phyloP scores from a whole-genome alignment of 108 stramenopile species.

The Chaetoceros muelleri region DNA sequence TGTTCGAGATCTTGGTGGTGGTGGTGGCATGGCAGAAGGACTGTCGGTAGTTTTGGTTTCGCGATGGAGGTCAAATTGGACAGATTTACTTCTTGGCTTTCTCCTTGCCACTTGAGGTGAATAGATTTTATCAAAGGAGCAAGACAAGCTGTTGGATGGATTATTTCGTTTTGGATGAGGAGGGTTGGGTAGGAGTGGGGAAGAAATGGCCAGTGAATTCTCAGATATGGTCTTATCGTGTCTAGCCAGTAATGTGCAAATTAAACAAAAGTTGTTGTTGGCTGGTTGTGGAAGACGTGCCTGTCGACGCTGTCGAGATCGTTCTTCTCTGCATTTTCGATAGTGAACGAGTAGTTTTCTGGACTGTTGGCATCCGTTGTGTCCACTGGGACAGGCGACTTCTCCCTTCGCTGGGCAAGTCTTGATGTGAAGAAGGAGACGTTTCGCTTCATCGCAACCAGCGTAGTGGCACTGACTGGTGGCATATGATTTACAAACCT shows the following conservation, averaged over 20 bases:
- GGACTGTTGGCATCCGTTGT: slow-evolving; percentile 68
- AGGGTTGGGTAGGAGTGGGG: background rate
- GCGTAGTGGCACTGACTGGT: slow-evolving; percentile 44
- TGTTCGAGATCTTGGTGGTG: background rate
- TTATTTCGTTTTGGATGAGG: slow-evolving; percentile 1
- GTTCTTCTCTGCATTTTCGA: slow-evolving; percentile 54
- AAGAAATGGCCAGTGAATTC: background rate
- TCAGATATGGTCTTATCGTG: slow-evolving; percentile 12
- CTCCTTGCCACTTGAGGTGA: background rate
- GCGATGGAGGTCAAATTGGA: background rate
- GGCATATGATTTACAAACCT: slow-evolving; percentile 47
- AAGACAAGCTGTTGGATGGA: background rate
- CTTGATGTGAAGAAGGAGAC: slow-evolving; percentile 58
- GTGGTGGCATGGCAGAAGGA: background rate
- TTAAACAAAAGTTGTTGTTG: slow-evolving; percentile 38
- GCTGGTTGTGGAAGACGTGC: background rate
- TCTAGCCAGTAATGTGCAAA: slow-evolving; percentile 47
- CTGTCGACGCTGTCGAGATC: slow-evolving; percentile 32
- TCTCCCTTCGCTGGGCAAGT: slow-evolving; percentile 27
- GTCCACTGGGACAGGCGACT: slow-evolving; percentile 38
- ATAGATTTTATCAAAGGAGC: background rate
- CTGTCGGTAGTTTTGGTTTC: background rate
- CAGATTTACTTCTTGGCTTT: background rate
- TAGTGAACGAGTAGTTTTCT: slow-evolving; percentile 72
- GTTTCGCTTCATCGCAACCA: slow-evolving; percentile 66